These are phyloP conservation scores for Cicer judaicum DNA, from an alignment of 306 rosid genomes.

Conservation along the genomic window DNA sequence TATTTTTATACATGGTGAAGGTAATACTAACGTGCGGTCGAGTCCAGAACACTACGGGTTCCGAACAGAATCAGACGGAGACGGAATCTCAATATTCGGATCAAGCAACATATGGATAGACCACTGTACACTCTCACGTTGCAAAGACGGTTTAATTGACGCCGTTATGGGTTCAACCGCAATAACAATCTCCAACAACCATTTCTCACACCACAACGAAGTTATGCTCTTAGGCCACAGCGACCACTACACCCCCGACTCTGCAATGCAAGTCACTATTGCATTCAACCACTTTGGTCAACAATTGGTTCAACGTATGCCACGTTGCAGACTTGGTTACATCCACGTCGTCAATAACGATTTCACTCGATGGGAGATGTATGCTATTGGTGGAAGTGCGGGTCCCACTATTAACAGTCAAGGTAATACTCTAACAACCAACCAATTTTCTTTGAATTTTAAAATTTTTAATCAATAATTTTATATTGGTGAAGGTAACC, in stretches of 20 bases:
- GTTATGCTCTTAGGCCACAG: slow-evolving; percentile 91
- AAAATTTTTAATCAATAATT: too few species aligned
- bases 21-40: slow-evolving; percentile 65
- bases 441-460: background rate
- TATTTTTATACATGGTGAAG: slow-evolving; percentile 35
- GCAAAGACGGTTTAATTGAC: slow-evolving; percentile 84
- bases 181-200: slow-evolving; percentile 80
- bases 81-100: slow-evolving; percentile 78
- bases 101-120: slow-evolving; percentile 84
- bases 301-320: slow-evolving; percentile 84
- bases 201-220: slow-evolving; percentile 82
- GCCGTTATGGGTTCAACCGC: slow-evolving; percentile 93
- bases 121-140: slow-evolving; percentile 81
- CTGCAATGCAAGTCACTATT: slow-evolving; percentile 86
- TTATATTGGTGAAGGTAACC: background rate
- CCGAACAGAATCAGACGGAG: slow-evolving; percentile 84
- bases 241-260: slow-evolving; percentile 68
- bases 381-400: slow-evolving; percentile 89
- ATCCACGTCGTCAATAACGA: slow-evolving; percentile 90
- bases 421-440: slow-evolving; percentile 48
- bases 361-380: slow-evolving; percentile 88
- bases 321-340: slow-evolving; percentile 82
- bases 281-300: slow-evolving; percentile 94
- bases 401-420: slow-evolving; percentile 84
- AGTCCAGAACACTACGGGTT: slow-evolving; percentile 76